These are phyloP conservation scores for Mycosarcoma mackinlayi DNA, from an alignment of 1,284 basidiomycete genomes.

Conservation along the genomic window DNA sequence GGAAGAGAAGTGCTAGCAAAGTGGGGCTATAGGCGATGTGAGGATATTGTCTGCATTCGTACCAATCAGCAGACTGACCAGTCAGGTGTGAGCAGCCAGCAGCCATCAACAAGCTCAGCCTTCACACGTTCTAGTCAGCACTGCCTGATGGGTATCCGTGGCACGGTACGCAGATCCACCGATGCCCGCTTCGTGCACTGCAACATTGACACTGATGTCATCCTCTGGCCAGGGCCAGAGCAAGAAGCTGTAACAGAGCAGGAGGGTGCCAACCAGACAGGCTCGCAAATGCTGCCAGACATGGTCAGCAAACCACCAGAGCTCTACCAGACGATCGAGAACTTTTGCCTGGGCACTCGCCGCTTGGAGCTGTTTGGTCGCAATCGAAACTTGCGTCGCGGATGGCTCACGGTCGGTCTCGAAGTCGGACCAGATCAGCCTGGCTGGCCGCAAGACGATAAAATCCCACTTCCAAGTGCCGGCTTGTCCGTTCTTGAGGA, in stretches of 20 bases:
- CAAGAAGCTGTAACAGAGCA: slow-evolving; percentile 71
- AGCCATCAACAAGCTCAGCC: slow-evolving; percentile 40
- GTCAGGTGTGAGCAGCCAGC: not conserved
- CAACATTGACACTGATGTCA: slow-evolving; percentile 96
- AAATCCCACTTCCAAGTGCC: slow-evolving; percentile 10
- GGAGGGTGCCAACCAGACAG: not conserved
- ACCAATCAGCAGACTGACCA: slow-evolving; percentile 76
- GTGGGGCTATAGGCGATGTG: slow-evolving; percentile 95
- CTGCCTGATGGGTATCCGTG: slow-evolving; percentile 97
- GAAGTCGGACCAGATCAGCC: slow-evolving; percentile 57
- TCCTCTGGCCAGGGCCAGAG: slow-evolving; percentile 83
- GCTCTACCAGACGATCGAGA: slow-evolving; percentile 93
- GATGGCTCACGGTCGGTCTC: slow-evolving; percentile 87
- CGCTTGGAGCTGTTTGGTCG: slow-evolving; percentile 90
- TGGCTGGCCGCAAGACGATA: slow-evolving; percentile 23
- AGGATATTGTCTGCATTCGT: slow-evolving; percentile 97
- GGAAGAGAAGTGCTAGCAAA: slow-evolving; percentile 88
- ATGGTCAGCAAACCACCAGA: slow-evolving; percentile 89
- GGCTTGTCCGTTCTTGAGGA: slow-evolving; percentile 16
- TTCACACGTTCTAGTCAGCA: slow-evolving; percentile 73
- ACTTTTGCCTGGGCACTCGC: slow-evolving; percentile 93
- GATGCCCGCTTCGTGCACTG: slow-evolving; percentile 97
- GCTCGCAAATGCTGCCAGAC: slow-evolving; percentile 70
- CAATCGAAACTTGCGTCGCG: slow-evolving; percentile 78
- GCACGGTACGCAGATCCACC: slow-evolving; percentile 91